phyloP scores from a whole-genome alignment of 768 basidiomycete species.

The Boletus pseudo-olivaceus region DNA sequence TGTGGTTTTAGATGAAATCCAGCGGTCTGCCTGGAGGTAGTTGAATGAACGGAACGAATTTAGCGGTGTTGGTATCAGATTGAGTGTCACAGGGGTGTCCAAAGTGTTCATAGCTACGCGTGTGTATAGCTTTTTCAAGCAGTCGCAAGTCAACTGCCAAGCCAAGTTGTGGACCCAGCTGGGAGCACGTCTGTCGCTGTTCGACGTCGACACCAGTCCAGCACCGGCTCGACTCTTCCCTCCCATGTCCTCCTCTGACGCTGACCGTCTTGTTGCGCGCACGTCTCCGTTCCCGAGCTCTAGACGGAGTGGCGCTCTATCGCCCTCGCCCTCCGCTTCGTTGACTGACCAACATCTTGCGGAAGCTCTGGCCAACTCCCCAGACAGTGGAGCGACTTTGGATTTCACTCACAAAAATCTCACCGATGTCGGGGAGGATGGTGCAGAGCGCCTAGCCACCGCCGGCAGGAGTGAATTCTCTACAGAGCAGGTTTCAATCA shows the following conservation, averaged over 20 bases:
- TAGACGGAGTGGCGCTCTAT: conserved; percentile 26
- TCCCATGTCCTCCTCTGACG: conserved; percentile 31
- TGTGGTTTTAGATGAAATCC: conserved; percentile 71
- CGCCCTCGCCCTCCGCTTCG: conserved; percentile 36
- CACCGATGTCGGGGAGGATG: conserved; percentile 68
- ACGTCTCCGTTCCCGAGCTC: conserved; percentile 27
- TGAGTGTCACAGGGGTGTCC: neutral
- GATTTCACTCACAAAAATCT: conserved; percentile 79
- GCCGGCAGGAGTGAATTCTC: conserved; percentile 45
- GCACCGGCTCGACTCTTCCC: conserved; percentile 6
- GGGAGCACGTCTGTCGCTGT: conserved; percentile 16
- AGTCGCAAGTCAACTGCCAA: conserved; percentile 17
- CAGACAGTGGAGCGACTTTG: conserved; percentile 79
- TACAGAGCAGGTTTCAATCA: conserved; percentile 50
- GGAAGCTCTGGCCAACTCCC: conserved; percentile 61
- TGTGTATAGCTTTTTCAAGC: conserved; percentile 21
- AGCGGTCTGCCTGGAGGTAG: conserved; percentile 23
- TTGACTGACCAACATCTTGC: conserved; percentile 56
- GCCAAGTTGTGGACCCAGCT: conserved; percentile 8
- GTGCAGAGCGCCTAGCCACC: conserved; percentile 73
- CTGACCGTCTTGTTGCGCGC: conserved; percentile 27
- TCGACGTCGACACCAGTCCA: conserved; percentile 19
- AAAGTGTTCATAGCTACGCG: neutral
- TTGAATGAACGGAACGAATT: conserved; percentile 1
- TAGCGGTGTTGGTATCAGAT: conserved; percentile 10